phyloP scores from a whole-genome alignment of 805 yeast species.

The Lipomyces starkeyi region DNA sequence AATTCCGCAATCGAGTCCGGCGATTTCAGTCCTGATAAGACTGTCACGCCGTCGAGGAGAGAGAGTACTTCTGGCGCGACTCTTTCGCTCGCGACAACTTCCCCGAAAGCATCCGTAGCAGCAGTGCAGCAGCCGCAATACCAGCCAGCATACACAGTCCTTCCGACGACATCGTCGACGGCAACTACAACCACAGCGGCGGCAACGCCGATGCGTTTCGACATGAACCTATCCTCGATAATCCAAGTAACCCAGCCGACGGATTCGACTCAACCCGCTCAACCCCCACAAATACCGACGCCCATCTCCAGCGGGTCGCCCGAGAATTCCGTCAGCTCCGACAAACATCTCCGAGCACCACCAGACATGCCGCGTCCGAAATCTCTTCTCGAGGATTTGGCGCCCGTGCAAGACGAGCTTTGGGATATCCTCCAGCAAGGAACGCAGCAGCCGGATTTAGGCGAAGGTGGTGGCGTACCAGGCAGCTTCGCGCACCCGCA shows the following conservation, averaged over 20 bases:
- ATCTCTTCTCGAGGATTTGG: constrained; percentile 10
- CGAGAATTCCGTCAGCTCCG: background rate
- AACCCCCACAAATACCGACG: constrained; percentile 3
- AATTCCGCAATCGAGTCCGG: constrained; percentile 33
- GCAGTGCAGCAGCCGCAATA: background rate
- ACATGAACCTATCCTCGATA: constrained; percentile 26
- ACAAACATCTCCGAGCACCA: background rate
- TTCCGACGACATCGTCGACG: background rate
- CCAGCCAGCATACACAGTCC: background rate
- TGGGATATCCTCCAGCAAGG: constrained; percentile 38
- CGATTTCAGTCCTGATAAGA: constrained; percentile 13
- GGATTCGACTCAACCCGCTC: constrained; percentile 4
- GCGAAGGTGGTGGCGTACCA: background rate
- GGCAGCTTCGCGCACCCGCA: background rate
- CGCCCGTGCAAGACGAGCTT: constrained; percentile 34
- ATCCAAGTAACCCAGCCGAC: constrained; percentile 15
- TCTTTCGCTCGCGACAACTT: background rate
- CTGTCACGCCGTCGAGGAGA: background rate
- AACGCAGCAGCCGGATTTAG: constrained; percentile 1
- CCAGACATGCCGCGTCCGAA: constrained; percentile 1
- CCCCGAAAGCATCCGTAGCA: constrained; percentile 3
- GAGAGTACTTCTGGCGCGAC: background rate
- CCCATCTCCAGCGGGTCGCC: constrained; percentile 9
- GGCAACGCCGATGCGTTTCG: constrained; percentile 22
- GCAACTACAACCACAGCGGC: background rate